These are phyloP conservation scores for Microcyclosporella mali DNA, from an alignment of 2,329 filamentous ascomycete species.

Conservation along the genomic window DNA sequence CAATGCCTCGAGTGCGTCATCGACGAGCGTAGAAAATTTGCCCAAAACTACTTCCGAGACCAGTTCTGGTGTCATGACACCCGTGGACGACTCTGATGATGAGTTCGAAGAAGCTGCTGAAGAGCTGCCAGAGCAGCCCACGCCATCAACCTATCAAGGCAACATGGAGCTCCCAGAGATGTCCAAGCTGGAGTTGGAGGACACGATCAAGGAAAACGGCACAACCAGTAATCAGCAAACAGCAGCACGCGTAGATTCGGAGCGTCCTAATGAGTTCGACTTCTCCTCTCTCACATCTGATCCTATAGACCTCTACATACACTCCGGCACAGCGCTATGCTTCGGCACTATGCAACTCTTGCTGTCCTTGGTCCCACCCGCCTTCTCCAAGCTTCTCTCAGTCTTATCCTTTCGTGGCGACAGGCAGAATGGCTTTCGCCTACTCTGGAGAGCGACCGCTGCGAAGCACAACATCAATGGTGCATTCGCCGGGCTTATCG, in stretches of 20 bases:
- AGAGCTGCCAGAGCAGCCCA: slow-evolving; percentile 39
- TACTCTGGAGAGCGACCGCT: slow-evolving; percentile 85
- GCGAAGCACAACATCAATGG: slow-evolving; percentile 80
- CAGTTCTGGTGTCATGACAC: slow-evolving; percentile 16
- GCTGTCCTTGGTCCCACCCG: slow-evolving; percentile 86
- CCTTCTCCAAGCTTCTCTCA: slow-evolving; percentile 78
- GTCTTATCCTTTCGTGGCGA: slow-evolving; percentile 91
- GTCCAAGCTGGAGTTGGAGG: slow-evolving; percentile 18
- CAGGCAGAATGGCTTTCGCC: slow-evolving; percentile 68
- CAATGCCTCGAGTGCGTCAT: background rate
- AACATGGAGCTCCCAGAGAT: slow-evolving; percentile 34
- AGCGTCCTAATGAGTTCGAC: slow-evolving; percentile 32
- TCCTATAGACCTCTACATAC: slow-evolving; percentile 78
- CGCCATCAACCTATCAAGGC: slow-evolving; percentile 44
- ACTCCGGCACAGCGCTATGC: slow-evolving; percentile 82
- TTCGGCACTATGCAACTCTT: slow-evolving; percentile 80
- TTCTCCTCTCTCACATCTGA: slow-evolving; percentile 59
- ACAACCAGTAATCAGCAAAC: background rate
- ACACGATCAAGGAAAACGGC: background rate
- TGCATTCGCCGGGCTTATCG: slow-evolving; percentile 74
- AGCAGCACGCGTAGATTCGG: too few relatives aligned
- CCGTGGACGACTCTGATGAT: slow-evolving; percentile 19
- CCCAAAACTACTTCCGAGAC: slow-evolving; percentile 2
- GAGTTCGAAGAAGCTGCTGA: slow-evolving; percentile 54
- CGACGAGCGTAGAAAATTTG: slow-evolving; percentile 3